phyloP scores from a whole-genome alignment of 1,284 basidiomycete genomes.

The Boletus albobrunnescens region DNA sequence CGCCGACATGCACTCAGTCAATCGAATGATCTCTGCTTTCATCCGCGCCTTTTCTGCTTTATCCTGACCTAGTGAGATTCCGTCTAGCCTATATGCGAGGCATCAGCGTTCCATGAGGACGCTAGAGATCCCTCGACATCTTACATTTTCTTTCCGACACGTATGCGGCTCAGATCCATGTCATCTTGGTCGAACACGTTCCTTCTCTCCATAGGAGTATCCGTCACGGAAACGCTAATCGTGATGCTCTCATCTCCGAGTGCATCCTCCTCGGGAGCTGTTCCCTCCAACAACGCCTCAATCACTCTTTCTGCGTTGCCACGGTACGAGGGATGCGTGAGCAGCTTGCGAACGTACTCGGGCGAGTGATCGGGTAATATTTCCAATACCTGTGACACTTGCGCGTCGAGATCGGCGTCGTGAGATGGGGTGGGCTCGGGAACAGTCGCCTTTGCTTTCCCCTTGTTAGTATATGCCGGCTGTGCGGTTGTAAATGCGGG shows the following conservation, averaged over 20 bases:
- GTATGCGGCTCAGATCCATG: slow-evolving; percentile 60
- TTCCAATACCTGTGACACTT: slow-evolving; percentile 64
- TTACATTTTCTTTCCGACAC: slow-evolving; percentile 68
- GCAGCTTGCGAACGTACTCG: slow-evolving; percentile 53
- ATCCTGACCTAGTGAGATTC: slow-evolving; percentile 47
- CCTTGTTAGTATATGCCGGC: slow-evolving; percentile 35
- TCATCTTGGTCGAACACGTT: slow-evolving; percentile 73
- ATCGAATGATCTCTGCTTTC: slow-evolving; percentile 76
- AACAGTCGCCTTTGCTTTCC: slow-evolving; percentile 31
- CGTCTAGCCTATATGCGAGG: slow-evolving; percentile 40
- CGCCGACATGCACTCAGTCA: slow-evolving; percentile 64
- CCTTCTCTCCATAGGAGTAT: slow-evolving; percentile 40
- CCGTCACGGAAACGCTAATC: background rate
- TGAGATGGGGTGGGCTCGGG: slow-evolving; percentile 11
- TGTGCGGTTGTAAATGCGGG: slow-evolving; percentile 11
- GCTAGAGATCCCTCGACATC: slow-evolving; percentile 10
- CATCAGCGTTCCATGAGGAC: slow-evolving; percentile 10
- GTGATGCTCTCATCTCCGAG: slow-evolving; percentile 15
- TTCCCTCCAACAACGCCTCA: slow-evolving; percentile 67
- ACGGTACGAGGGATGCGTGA: slow-evolving; percentile 46
- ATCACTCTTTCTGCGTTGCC: slow-evolving; percentile 58
- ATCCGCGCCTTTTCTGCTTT: slow-evolving; percentile 65
- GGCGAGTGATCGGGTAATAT: slow-evolving; percentile 60
- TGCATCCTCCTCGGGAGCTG: slow-evolving; percentile 48
- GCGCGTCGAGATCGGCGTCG: slow-evolving; percentile 48